Conservation (phyloP, 2,329 filamentous ascomycete genomes). For the Pseudogymnoascus sp. region DNA sequence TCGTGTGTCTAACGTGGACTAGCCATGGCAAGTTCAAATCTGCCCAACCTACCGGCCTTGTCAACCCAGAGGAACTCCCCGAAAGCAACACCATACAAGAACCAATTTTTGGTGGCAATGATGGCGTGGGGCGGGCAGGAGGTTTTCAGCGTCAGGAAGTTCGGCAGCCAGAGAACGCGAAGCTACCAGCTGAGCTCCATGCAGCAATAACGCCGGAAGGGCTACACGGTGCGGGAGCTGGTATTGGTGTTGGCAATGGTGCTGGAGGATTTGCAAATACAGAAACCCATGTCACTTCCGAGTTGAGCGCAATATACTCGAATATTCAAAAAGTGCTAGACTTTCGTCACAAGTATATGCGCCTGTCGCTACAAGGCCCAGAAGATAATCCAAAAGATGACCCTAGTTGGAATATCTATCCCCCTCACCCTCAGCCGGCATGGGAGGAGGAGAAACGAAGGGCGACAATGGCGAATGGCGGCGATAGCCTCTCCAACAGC, state of each 20-base stretch:
- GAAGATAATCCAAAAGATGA: conserved; percentile 85
- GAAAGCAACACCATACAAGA: conserved; percentile 30
- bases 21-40: conserved; percentile 25
- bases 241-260: conserved; percentile 55
- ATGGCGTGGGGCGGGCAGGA: conserved; percentile 23
- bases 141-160: background rate
- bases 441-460: conserved; percentile 57
- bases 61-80: conserved; percentile 27
- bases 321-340: conserved; percentile 90
- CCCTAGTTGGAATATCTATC: conserved; percentile 80
- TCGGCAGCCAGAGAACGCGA: conserved; percentile 26
- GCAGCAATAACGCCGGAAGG: conserved; percentile 46
- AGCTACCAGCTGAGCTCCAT: conserved; percentile 50
- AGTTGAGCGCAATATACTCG: conserved; percentile 78
- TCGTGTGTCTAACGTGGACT: conserved; percentile 11
- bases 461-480: conserved; percentile 23
- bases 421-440: conserved; percentile 81
- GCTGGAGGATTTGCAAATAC: conserved; percentile 59
- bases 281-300: conserved; percentile 74
- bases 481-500: conserved; percentile 45
- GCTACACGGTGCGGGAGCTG: conserved; percentile 51
- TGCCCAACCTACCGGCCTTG: conserved; percentile 25
- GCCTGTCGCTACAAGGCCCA: conserved; percentile 72
- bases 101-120: conserved; percentile 18
- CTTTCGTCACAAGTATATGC: conserved; percentile 80